Evolutionary conservation across 129 eudicot genomes (phyloP).

Genomic region (Pittosporum tobira): DNA sequence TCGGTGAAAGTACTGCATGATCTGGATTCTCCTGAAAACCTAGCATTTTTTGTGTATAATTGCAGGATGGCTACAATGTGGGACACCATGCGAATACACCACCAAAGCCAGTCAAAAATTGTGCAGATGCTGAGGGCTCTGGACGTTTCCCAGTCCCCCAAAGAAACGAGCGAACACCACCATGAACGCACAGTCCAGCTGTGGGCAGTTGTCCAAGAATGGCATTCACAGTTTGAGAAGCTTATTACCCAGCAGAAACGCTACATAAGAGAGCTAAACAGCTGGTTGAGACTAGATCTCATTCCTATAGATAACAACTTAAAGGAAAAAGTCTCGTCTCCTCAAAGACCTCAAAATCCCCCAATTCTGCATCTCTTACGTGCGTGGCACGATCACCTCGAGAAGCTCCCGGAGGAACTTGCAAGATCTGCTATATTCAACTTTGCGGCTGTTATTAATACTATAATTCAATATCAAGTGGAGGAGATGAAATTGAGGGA

Average conservation of each 20-base stretch:
- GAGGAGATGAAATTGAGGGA: constrained; percentile 71
- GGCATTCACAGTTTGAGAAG: constrained; percentile 69
- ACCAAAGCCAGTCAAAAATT: constrained; percentile 50
- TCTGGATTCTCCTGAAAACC: background rate
- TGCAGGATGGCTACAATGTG: constrained; percentile 91
- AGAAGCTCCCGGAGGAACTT: constrained; percentile 82
- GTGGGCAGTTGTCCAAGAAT: constrained; percentile 54
- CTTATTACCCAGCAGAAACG: constrained; percentile 63
- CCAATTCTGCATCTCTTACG: constrained; percentile 55
- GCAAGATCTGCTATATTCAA: constrained; percentile 62
- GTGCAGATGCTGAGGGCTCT: constrained; percentile 40
- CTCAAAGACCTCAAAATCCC: constrained; percentile 56
- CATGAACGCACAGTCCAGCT: constrained; percentile 69
- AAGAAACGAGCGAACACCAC: constrained; percentile 76
- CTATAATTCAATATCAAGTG: constrained; percentile 59
- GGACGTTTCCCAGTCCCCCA: constrained; percentile 60
- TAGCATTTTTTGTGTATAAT: background rate
- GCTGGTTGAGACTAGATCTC: constrained; percentile 79
- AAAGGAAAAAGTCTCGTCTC: constrained; percentile 79
- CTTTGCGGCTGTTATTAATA: constrained; percentile 67
- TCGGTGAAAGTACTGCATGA: background rate
- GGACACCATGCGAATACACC: constrained; percentile 53
- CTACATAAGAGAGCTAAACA: constrained; percentile 47
- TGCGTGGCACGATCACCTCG: constrained; percentile 70
- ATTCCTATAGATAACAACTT: constrained; percentile 80